Conservation (phyloP, 208 protist species). For the Lotmaria passim region DNA sequence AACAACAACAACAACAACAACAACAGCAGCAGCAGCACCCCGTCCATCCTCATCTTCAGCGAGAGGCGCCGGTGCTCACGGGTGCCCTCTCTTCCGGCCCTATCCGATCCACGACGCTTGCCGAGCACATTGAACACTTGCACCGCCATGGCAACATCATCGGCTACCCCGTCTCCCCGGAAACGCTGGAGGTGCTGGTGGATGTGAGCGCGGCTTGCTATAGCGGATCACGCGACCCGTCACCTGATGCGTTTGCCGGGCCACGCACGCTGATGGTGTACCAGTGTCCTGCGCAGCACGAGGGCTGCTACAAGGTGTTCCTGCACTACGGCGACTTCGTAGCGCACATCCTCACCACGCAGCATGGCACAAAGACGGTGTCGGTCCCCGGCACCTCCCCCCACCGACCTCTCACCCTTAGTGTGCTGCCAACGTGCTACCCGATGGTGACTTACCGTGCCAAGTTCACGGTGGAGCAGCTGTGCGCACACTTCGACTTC, state of each 20-base stretch:
- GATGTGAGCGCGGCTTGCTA: slow-evolving; percentile 35
- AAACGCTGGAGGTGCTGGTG: slow-evolving; percentile 65
- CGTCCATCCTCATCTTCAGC: not conserved
- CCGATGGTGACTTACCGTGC: slow-evolving; percentile 59
- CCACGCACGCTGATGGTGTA: slow-evolving; percentile 37
- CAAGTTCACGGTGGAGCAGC: slow-evolving; percentile 48
- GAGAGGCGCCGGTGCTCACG: not conserved
- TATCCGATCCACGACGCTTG: slow-evolving; percentile 31
- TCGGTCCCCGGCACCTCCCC: not conserved
- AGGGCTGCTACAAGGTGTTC: slow-evolving; percentile 55
- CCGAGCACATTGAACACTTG: slow-evolving; percentile 40
- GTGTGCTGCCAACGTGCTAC: slow-evolving; percentile 24
- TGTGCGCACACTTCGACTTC: slow-evolving; percentile 50
- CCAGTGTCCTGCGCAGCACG: slow-evolving; percentile 37
- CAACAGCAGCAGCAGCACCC: not conserved
- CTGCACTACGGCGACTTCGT: slow-evolving; percentile 67
- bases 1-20: not conserved
- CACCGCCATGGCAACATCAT: slow-evolving; percentile 43
- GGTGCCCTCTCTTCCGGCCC: not conserved
- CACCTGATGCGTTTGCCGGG: slow-evolving; percentile 3
- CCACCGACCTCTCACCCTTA: not conserved
- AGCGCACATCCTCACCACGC: slow-evolving; percentile 46
- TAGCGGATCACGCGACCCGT: slow-evolving; percentile 28
- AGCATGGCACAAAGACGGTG: slow-evolving; percentile 30
- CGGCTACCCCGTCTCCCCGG: slow-evolving; percentile 43